These are phyloP conservation scores for Vitis vinifera DNA, from an alignment of 164 flowering plant species.

Conservation along the genomic window ASM3070453v1 NC_081814.1:5524001-5524500, in stretches of 20 bases:
- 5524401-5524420: not conserved
- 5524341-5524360: too few species aligned
- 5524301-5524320: not conserved
- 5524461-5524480: too few species aligned
- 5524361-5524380: not conserved
- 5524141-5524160: constrained; percentile 74
- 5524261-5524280: constrained; percentile 15
- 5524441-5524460: too few species aligned
- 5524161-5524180: constrained; percentile 73
- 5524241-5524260: constrained; percentile 32
- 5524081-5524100: constrained; percentile 94
- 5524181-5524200: constrained; percentile 50
- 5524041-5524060: constrained; percentile 79
- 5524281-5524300: not conserved
- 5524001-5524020: constrained; percentile 76
- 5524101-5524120: constrained; percentile 70
- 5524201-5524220: constrained; percentile 56
- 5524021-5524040: constrained; percentile 76
- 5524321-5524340: not conserved
- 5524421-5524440: not conserved
- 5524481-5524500: too few species aligned
- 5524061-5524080: constrained; percentile 89
- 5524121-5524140: constrained; percentile 64
- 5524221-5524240: constrained; percentile 82
- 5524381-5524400: not conserved